Evolutionary conservation across 2,329 filamentous ascomycete species (phyloP).

Genomic region (Colletotrichum orbiculare): DNA sequence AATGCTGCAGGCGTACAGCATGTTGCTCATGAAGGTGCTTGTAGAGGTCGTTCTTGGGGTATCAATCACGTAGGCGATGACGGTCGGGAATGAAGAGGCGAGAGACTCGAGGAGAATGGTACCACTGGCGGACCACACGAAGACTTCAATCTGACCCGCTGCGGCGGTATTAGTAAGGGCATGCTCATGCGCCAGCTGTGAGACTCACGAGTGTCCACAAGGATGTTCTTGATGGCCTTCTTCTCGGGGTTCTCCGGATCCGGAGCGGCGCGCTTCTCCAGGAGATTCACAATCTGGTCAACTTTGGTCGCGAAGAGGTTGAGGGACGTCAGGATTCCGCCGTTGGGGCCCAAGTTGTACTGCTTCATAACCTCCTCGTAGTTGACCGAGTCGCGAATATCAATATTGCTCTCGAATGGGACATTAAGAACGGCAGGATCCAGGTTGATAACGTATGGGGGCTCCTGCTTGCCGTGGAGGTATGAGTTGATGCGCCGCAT

Average conservation of each 20-base stretch:
- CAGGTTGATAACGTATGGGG: conserved; percentile 96
- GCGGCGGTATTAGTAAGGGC: neutral
- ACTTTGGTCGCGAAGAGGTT: conserved; percentile 99
- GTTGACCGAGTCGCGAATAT: conserved; percentile 98
- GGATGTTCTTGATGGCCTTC: conserved; percentile 80
- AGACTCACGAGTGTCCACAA: conserved; percentile 82
- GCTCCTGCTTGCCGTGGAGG: conserved; percentile 81
- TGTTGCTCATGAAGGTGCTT: conserved; percentile 99
- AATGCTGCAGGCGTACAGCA: conserved; percentile 98
- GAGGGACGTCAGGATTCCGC: conserved; percentile 92
- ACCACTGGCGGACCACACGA: conserved; percentile 97
- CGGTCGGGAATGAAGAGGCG: conserved; percentile 93
- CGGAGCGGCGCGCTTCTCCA: conserved; percentile 87
- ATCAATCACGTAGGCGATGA: conserved; percentile 97
- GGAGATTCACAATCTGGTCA: conserved; percentile 88
- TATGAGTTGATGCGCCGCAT: conserved; percentile 98
- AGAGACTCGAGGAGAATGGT: conserved; percentile 93
- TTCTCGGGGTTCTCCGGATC: conserved; percentile 68
- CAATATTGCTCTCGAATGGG: conserved; percentile 97
- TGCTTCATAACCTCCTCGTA: conserved; percentile 99
- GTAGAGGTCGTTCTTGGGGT: conserved; percentile 93
- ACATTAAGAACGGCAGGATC: conserved; percentile 94
- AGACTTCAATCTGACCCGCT: conserved; percentile 96
- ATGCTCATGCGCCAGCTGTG: neutral
- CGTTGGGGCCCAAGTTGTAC: conserved; percentile 97